Conservation (phyloP, 495 filamentous ascomycete genomes). For the Glarea lozoyensis region DNA sequence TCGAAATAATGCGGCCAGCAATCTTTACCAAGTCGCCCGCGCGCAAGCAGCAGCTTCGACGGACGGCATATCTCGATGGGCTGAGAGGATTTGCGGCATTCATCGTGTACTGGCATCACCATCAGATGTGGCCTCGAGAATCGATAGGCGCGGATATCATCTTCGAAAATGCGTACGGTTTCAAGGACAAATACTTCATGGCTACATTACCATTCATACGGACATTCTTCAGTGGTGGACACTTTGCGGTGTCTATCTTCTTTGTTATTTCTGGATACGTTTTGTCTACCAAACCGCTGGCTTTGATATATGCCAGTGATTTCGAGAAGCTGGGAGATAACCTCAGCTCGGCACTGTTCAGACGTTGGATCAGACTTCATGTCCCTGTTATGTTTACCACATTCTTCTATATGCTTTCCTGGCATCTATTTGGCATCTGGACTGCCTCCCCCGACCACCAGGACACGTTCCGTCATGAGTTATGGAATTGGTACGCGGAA, state of each 20-base stretch:
- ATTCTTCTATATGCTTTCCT: constrained; percentile 38
- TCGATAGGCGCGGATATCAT: no score
- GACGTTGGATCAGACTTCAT: constrained; percentile 52
- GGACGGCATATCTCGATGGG: no score
- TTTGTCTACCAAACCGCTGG: constrained; percentile 50
- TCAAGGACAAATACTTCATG: no score
- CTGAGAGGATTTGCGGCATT: no score
- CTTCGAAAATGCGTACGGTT: no score
- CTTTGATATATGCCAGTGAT: constrained; percentile 40
- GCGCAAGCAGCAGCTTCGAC: no score
- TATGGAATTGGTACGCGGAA: constrained; percentile 47
- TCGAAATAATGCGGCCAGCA: no score
- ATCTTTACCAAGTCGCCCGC: no score
- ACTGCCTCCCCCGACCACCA: constrained; percentile 26
- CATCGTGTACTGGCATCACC: no score
- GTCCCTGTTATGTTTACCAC: constrained; percentile 52
- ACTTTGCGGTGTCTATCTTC: constrained; percentile 57
- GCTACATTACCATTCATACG: no score
- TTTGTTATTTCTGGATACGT: constrained; percentile 65
- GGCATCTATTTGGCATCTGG: constrained; percentile 39
- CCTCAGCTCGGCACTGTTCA: constrained; percentile 52
- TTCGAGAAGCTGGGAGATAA: constrained; percentile 23
- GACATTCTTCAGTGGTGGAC: no score
- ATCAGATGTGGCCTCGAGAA: no score
- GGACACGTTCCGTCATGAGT: constrained; percentile 30